These are phyloP conservation scores for Alternaria triticina DNA, from an alignment of 2,329 filamentous ascomycete genomes.

Conservation along the genomic window DNA sequence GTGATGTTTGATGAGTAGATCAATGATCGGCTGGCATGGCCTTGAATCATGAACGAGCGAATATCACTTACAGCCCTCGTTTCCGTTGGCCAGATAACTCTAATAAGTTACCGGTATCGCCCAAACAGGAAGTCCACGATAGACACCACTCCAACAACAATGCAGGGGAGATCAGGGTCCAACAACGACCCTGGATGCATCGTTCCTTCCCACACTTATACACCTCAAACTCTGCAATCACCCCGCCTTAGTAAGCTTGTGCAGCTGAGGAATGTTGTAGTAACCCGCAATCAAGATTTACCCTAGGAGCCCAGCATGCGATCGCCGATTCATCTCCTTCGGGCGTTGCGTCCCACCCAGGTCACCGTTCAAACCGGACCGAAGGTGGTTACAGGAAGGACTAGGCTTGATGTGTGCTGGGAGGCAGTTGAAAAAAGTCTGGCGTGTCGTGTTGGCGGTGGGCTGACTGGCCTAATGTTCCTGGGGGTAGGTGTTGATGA, in stretches of 20 bases:
- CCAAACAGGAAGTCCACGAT: constrained; percentile 10
- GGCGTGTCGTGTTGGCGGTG: neutral
- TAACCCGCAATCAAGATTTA: constrained; percentile 5
- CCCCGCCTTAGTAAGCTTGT: constrained; percentile 11
- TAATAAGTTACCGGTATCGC: neutral
- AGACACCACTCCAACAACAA: neutral
- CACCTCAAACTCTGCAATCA: neutral
- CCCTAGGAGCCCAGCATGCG: constrained; percentile 5
- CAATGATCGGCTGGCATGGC: neutral
- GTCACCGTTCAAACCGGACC: neutral
- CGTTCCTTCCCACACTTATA: neutral
- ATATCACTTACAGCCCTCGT: neutral
- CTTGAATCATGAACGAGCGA: neutral
- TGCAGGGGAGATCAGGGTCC: neutral
- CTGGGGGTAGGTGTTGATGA: neutral
- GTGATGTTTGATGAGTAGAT: neutral
- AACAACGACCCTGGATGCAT: neutral
- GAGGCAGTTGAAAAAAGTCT: neutral
- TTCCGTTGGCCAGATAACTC: neutral
- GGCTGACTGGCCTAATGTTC: neutral
- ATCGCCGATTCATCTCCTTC: constrained; percentile 12
- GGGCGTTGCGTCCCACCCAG: neutral
- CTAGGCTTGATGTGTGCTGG: neutral
- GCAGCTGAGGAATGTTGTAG: neutral
- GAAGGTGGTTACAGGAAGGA: neutral